These are phyloP conservation scores for Omphalea diandra DNA, from an alignment of 441 rosid genomes.

Conservation along the genomic window DNA sequence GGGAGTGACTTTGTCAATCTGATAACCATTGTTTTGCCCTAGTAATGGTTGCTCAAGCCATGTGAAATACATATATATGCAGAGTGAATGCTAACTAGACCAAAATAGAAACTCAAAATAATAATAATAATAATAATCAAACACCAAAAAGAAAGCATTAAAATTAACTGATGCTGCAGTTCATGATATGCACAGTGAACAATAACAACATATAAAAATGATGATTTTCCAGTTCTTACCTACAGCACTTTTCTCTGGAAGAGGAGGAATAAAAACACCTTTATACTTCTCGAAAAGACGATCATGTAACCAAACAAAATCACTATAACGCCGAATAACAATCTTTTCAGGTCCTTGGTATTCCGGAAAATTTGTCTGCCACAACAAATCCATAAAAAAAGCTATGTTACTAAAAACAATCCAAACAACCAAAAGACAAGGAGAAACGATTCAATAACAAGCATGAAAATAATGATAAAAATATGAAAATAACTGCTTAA, in stretches of 20 bases:
- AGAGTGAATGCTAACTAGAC: no score
- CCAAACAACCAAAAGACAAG: background rate
- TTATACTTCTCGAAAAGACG: constrained; percentile 86
- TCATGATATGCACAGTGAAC: background rate
- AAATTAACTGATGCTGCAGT: background rate
- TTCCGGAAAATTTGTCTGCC: constrained; percentile 80
- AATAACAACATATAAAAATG: background rate
- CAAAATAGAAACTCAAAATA: background rate
- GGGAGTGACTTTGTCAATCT: background rate
- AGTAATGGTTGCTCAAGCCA: background rate
- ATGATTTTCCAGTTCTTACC: constrained; percentile 45
- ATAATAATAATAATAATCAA: constrained; percentile 3
- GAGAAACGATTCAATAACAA: background rate
- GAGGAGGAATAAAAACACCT: constrained; percentile 92
- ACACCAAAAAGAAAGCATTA: background rate
- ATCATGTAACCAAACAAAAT: constrained; percentile 90
- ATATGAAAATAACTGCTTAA: background rate
- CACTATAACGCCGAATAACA: constrained; percentile 91
- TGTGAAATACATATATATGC: background rate
- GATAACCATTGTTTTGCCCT: background rate
- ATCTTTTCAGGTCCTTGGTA: constrained; percentile 94
- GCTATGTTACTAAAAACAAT: background rate
- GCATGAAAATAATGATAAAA: background rate
- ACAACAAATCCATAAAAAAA: constrained; percentile 17
- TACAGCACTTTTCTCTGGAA: constrained; percentile 98